Base-by-base conservation (phyloP, 768 basidiomycete genomes). In the Lentinula edodes region DNA sequence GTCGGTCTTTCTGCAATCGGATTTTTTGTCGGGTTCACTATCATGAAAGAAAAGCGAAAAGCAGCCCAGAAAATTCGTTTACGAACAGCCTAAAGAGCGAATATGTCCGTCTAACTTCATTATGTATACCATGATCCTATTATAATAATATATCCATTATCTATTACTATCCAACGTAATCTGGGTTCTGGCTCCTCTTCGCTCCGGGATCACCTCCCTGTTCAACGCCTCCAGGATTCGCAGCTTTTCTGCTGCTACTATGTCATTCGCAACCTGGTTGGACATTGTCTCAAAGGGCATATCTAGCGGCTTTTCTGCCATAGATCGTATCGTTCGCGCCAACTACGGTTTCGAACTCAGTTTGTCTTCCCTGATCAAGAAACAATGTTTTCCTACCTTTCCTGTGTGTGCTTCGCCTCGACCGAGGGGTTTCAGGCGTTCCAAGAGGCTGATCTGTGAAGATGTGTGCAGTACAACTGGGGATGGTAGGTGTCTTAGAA, bases 1-100 rank as follows among this genome's bases (percentile, higher is more conserved):
- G 69, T 90, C 8, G 95, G 95, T 6, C 75, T 97, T 41, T 79
- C 86, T n/a, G 87, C 80, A 10, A 89, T 98, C 43, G 91, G 91
- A 10, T 68, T 80, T 42, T 93, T 97, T 73, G 74, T 96, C n/a
- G 91, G 89, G 4, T 78, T 74, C 9, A 93, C 93, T 5, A 77
- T 92, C 60, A 71, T 87, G 58, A 86, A 85, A 68, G 92, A 94
- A 73, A 91, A 87, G 34, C 74, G 78, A 66, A 90, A 82, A 73
- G 85, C 81, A 67, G 83, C 84, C 16, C 80, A 81, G 65, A 87
- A 85, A 68, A 83, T 83, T n/a, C 80, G 78, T 60, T 67, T 79
- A 67, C 81, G 88, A 54, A 79, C 83, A 35, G 88, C 89, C 6
- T 90, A 73, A 80, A 52, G 52, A 39, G 34, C 52, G 60, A 60